A percentile compares a stretch with the other conserved stretches of the same genome.
phyloP scores from a whole-genome alignment of 805 yeast genomes.

The Candida sithepensis region DNA sequence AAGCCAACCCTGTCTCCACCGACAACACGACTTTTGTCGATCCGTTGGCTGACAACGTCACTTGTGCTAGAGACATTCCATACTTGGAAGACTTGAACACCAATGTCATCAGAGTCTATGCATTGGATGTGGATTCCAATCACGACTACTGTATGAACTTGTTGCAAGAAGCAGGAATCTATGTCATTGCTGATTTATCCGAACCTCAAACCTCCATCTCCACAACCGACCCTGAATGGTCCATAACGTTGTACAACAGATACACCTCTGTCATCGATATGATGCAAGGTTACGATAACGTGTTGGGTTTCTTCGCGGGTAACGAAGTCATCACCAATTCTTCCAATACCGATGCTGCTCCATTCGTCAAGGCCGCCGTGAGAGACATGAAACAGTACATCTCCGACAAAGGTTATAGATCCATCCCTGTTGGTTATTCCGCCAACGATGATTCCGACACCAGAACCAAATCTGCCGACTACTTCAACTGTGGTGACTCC shows the following conservation, averaged over 20 bases:
- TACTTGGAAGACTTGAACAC: constrained; percentile 59
- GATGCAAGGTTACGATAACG: constrained; percentile 66
- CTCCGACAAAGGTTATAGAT: constrained; percentile 53
- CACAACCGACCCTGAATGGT: constrained; percentile 64
- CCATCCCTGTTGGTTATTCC: constrained; percentile 78
- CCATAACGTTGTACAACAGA: constrained; percentile 56
- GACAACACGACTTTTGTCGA: constrained; percentile 53
- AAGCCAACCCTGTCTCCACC: constrained; percentile 56
- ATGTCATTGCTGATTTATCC: constrained; percentile 75
- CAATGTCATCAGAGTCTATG: constrained; percentile 74
- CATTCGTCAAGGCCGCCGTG: constrained; percentile 79
- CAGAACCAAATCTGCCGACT: constrained; percentile 66
- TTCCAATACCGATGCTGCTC: constrained; percentile 69
- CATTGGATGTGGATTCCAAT: constrained; percentile 59
- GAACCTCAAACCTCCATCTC: constrained; percentile 62
- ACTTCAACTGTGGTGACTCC: constrained; percentile 69
- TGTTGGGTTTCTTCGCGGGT: constrained; percentile 83
- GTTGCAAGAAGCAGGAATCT: constrained; percentile 71
- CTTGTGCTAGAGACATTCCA: constrained; percentile 74
- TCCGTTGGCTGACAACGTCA: constrained; percentile 60
- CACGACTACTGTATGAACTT: constrained; percentile 67
- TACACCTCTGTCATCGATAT: constrained; percentile 67
- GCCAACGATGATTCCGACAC: constrained; percentile 71
- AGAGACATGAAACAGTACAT: constrained; percentile 75
- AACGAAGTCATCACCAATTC: constrained; percentile 73